Base-by-base conservation (phyloP, 257 asterid genomes). In the Agastache rugosa region DNA sequence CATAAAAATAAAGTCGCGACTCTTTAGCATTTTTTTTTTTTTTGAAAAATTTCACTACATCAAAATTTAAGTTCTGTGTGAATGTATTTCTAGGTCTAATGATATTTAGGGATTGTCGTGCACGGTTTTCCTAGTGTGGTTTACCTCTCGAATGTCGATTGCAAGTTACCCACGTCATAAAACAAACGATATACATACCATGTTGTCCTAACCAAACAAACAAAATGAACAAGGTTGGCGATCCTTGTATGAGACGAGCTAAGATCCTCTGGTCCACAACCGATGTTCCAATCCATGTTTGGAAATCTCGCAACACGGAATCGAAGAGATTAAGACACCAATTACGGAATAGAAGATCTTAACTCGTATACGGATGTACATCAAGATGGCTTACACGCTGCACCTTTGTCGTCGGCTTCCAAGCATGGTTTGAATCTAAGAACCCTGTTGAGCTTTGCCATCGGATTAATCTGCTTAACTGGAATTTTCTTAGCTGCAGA, bases 351-450 rank as follows among this genome's bases (percentile, higher is more conserved):
- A 23, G 62, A 22, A 55, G 34, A 55, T 55, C 35, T 55, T 55
- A 1, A 11, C n/a, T 20, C 56, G 56, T 50, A n/a, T 9, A 41
- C 12, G 16, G 6, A 44, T 12, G 56, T 7, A 50, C 23, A 50
- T 53, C 59, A 53, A 17, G 29, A 17, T 17, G 55, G 73, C 72
- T 34, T 77, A 78, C 77, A 72, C 9, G 25, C 34, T 27, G 72
- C 77, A 74, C 50, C 83, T 47, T 71, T 71, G 56, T 17, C 37
- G 1, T 63, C 85, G 15, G 78, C 71, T 58, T 91, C 96, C 58
- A 79, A 41, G 70, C 79, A 45, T 62, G 81, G 77, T 75, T 84
- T 84, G 84, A 91, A 93, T 77, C 85, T 87, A 17, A 93, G 92
- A 78, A 89, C 83, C 87, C 85, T 93, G 0, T 77, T 75, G 29